These are phyloP conservation scores for Boletus vermiculosoides DNA, from an alignment of 768 basidiomycete species.

Conservation along the genomic window DNA sequence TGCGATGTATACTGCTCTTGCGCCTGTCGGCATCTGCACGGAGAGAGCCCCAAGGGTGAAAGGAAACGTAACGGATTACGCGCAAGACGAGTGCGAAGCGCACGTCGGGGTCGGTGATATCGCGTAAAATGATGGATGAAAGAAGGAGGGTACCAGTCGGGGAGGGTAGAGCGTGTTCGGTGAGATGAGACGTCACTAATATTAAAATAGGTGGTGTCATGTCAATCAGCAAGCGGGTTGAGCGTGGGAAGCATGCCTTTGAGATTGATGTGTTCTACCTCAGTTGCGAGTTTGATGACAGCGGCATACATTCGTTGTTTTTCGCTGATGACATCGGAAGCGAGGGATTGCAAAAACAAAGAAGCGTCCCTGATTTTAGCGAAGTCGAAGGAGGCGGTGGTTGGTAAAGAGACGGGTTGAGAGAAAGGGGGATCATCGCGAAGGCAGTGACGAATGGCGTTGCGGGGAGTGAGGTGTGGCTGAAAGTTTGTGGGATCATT, in stretches of 20 bases:
- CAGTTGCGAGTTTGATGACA: conserved; percentile 36
- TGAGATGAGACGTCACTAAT: conserved; percentile 47
- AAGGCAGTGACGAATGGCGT: conserved; percentile 61
- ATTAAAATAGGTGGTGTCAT: conserved; percentile 10
- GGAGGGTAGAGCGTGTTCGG: conserved; percentile 39
- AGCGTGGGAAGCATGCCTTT: conserved; percentile 38
- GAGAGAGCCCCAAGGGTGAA: conserved; percentile 72
- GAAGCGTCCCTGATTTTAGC: conserved; percentile 33
- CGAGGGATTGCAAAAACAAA: conserved; percentile 28
- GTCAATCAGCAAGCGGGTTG: neutral
- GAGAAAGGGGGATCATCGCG: conserved; percentile 14
- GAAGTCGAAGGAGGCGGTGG: conserved; percentile 35
- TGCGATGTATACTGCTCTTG: conserved; percentile 41
- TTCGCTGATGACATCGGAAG: conserved; percentile 34
- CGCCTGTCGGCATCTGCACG: conserved; percentile 61
- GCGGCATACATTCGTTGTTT: conserved; percentile 39
- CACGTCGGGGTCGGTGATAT: conserved; percentile 35
- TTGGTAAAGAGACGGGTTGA: conserved; percentile 21
- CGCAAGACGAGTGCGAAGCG: conserved; percentile 47
- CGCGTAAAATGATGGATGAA: conserved; percentile 34
- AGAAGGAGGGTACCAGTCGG: conserved; percentile 52
- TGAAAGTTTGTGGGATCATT: conserved; percentile 73
- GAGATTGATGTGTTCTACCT: conserved; percentile 41
- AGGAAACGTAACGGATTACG: conserved; percentile 68
- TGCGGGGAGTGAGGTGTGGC: conserved; percentile 67